Base-by-base conservation (phyloP, 805 yeast species). In the Metschnikowia lachancei region DNA sequence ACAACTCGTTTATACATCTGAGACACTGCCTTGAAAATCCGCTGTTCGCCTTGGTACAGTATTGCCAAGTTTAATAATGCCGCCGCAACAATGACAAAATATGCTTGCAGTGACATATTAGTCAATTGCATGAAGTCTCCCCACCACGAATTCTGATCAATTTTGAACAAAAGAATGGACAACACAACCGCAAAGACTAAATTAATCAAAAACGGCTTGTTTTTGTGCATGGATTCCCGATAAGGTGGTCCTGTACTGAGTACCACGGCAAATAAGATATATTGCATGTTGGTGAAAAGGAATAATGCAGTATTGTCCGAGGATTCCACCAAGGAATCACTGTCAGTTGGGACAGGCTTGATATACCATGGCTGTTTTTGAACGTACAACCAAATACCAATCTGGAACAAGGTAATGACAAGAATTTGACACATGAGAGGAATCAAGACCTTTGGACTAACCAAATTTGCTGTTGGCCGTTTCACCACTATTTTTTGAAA, bases 161-260 rank as follows among this genome's bases (percentile, higher is more conserved):
- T 66, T 19, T 63, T 55, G 80, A 91, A 83, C 53, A 89, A 66
- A 3, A 63, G 43, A 0, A 74, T 50, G 13, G 92, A 82, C 9
- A 82, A 49, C 4, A 71, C 40, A 0, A 76, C 45, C 0, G 95
- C 78, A 1, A 70, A 49, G 0, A 70, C 52, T 35, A 87, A 72
- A 42, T 90, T 88, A 1, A 71, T 34, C 42, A 94, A 69, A 61
- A 90, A 92, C 6, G 95, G 95, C 10, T 53, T 41, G 57, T 85
- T 94, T 51, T 81, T 74, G 22, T 68, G 64, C 55, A 84, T 78
- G 1, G 91, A 83, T 59, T 87, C 85, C 46, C 99, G 76, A 64
- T 89, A 94, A 17, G 99, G 99, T 8, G 94, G 91, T 0, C 99
- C 99, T 11, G 80, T 87, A 16, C 96, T 86, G 49, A 94, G 70